Base-by-base conservation (phyloP, 768 basidiomycete genomes). In the Termitomyces sp. region DNA sequence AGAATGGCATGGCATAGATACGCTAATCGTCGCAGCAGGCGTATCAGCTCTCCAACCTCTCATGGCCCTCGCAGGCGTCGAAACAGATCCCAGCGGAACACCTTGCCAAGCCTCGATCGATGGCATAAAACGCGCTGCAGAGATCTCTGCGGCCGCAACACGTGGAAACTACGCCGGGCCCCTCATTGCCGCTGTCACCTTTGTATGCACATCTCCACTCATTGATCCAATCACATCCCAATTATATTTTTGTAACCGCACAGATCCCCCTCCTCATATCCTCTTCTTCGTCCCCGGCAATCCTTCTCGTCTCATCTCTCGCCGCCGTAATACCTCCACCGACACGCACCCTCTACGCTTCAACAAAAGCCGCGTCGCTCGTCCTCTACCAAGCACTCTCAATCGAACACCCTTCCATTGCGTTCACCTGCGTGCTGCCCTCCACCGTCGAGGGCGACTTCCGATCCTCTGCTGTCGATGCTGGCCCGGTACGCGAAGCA, bases 1-100 rank as follows among this genome's bases (percentile, higher is more conserved):
- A 95, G 94, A 76, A 61, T 94, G 92, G 91, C 73, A 72, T 1
- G 90, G 92, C 15, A 62, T 95, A 1, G 94, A 96, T 68, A 96
- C 94, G 0, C 66, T 96, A 5, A 72, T 93, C 31, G 81, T 96
- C 37, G 79, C 82, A 33, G 92, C 93, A 3, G 94, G 94, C 3
- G 89, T 94, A 0, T 91, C 91, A 0, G 86, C 92, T 11, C 75
- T 94, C 3, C 83, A 81, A 52, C 88, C 93, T 0, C 72, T 96
- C 26, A 75, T 94, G 68, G 79, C 82, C 2, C 70, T 91, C 10
- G 86, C 89, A 15, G 87, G 86, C 2, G 73, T 81, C 0, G 71
- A 79, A 48, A 63, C 70, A 0, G 60, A 71, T 3, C 68, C 70
- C 0, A 57, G 68, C 5, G 71, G 62, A 14, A 67, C 65, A 8